Percentiles rank a stretch among this genome's conserved stretches.
Conservation (phyloP, 805 yeast genomes). For the Nakazawaea ishiwadae region DNA sequence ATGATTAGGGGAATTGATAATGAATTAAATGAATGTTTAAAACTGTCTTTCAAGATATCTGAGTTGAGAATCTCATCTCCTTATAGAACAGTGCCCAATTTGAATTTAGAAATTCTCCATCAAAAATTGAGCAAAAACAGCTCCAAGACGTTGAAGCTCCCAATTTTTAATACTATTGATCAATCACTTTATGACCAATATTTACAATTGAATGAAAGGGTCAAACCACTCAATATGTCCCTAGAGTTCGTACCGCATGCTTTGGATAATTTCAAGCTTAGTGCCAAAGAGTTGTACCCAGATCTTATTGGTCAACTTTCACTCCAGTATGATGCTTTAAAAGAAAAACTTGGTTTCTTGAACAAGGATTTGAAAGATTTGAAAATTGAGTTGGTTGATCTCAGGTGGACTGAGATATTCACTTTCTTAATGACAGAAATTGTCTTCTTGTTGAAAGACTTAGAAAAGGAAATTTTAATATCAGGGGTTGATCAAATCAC, state of each 20-base stretch:
- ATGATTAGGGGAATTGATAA: constrained; percentile 37
- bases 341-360: constrained; percentile 36
- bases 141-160: constrained; percentile 16
- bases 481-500: constrained; percentile 7
- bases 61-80: constrained; percentile 36
- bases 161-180: constrained; percentile 10
- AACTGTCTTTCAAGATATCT: constrained; percentile 31
- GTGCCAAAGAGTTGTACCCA: constrained; percentile 26
- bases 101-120: constrained; percentile 29
- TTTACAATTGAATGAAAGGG: constrained; percentile 32
- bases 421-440: constrained; percentile 40
- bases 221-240: constrained; percentile 50
- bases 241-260: constrained; percentile 47
- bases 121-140: constrained; percentile 25
- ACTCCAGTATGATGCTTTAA: constrained; percentile 33
- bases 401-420: constrained; percentile 54
- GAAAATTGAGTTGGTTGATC: constrained; percentile 42
- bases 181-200: constrained; percentile 34
- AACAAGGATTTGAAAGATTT: constrained; percentile 35
- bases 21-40: constrained; percentile 33
- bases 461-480: constrained; percentile 19
- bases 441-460: constrained; percentile 21
- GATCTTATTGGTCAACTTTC: constrained; percentile 27
- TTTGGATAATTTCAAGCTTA: constrained; percentile 35
- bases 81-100: constrained; percentile 31